Conservation (phyloP, 139 green algal genomes). For the Picochlorum costavermella region DNA sequence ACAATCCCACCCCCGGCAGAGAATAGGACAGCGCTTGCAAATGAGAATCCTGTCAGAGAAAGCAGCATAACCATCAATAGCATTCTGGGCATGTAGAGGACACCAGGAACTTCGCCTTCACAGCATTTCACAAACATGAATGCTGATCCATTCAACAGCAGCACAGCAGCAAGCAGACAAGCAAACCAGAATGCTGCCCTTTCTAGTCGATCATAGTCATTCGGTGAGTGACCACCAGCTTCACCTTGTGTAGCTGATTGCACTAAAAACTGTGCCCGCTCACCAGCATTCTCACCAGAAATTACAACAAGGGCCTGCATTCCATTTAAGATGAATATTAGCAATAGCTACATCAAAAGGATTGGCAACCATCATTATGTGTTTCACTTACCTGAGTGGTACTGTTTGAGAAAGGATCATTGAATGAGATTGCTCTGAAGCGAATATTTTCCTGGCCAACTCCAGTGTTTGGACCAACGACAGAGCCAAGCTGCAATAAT, state of each 20-base stretch:
- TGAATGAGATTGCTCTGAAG: conserved; percentile 2
- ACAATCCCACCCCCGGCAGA: neutral
- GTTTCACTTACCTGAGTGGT: neutral
- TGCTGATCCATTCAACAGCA: conserved; percentile 3
- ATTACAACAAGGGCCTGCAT: conserved; percentile 3
- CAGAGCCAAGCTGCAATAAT: conserved; percentile 1
- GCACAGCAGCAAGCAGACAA: neutral
- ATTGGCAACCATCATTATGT: neutral
- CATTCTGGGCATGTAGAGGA: conserved; percentile 12
- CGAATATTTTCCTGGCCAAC: conserved; percentile 5
- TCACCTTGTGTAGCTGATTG: neutral
- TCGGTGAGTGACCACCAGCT: neutral
- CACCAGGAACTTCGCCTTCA: conserved; percentile 12
- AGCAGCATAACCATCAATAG: conserved; percentile 1
- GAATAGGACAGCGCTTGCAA: neutral
- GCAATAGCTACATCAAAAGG: neutral
- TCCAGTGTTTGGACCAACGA: neutral
- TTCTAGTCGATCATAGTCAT: conserved; percentile 1
- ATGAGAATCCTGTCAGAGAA: conserved; percentile 3
- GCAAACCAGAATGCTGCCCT: conserved; percentile 10
- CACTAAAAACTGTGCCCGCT: conserved; percentile 1
- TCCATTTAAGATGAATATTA: neutral
- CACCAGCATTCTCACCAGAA: conserved; percentile 1
- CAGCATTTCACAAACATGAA: conserved; percentile 8
- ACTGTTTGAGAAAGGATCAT: neutral